Conservation (phyloP, 2,329 filamentous ascomycete species). For the Xylaria sp. region DNA sequence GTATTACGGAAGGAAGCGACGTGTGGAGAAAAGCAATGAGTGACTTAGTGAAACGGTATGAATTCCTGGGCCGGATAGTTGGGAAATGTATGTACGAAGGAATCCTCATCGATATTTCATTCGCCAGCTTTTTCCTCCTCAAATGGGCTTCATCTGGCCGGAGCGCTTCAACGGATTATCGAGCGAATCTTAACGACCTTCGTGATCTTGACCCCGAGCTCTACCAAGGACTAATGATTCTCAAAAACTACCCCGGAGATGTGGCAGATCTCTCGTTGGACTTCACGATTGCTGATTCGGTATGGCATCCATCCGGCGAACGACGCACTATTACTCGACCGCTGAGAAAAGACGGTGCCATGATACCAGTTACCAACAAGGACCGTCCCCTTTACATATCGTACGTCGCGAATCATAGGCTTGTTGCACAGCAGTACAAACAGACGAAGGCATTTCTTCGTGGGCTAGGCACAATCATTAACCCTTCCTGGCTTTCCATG, state of each 20-base stretch:
- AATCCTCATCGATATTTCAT: slow-evolving; percentile 91
- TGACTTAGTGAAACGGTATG: slow-evolving; percentile 78
- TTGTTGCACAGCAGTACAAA: slow-evolving; percentile 80
- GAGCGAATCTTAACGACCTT: slow-evolving; percentile 93
- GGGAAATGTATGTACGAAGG: slow-evolving; percentile 98
- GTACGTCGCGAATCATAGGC: slow-evolving; percentile 86
- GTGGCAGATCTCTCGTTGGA: slow-evolving; percentile 84
- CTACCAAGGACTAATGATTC: slow-evolving; percentile 82
- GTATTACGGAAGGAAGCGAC: slow-evolving; percentile 63
- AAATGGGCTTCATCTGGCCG: slow-evolving; percentile 87
- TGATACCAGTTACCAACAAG: slow-evolving; percentile 85
- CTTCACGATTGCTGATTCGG: slow-evolving; percentile 86
- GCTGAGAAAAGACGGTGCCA: slow-evolving; percentile 79
- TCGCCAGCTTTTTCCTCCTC: slow-evolving; percentile 94
- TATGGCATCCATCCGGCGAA: slow-evolving; percentile 59
- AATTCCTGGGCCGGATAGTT: slow-evolving; percentile 91
- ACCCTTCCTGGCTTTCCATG: slow-evolving; percentile 95
- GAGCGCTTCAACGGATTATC: slow-evolving; percentile 71
- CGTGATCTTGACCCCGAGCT: slow-evolving; percentile 90
- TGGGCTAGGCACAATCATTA: slow-evolving; percentile 87
- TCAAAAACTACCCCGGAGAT: slow-evolving; percentile 88
- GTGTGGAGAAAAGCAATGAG: slow-evolving; percentile 68
- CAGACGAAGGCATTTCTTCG: slow-evolving; percentile 90
- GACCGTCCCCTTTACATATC: slow-evolving; percentile 96
- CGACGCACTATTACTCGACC: slow-evolving; percentile 76